phyloP scores from a whole-genome alignment of 345 rosid genomes.

The Camelina sativa region DNA sequence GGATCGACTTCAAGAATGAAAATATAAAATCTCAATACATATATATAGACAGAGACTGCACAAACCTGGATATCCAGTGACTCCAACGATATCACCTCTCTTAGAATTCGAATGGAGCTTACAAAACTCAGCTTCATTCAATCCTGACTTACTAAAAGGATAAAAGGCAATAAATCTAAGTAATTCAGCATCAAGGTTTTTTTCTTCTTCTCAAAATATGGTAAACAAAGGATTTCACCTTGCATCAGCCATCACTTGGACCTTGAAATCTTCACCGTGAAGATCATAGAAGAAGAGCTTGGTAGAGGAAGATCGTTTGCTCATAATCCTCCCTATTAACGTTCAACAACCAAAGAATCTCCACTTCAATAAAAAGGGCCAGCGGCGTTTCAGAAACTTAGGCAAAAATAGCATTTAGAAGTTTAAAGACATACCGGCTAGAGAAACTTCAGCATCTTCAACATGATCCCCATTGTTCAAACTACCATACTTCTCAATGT shows the following conservation, averaged over 20 bases:
- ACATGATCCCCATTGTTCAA: constrained; percentile 74
- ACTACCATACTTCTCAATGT: constrained; percentile 59
- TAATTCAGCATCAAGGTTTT: neutral
- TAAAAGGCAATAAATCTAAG: neutral
- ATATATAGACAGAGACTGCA: neutral
- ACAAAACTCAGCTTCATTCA: constrained; percentile 74
- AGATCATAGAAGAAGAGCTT: constrained; percentile 93
- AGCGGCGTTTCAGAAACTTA: neutral
- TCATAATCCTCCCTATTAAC: constrained; percentile 84
- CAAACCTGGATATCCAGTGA: constrained; percentile 93
- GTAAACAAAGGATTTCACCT: constrained; percentile 53
- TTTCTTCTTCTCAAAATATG: neutral
- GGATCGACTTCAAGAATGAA: neutral
- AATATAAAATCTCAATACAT: neutral
- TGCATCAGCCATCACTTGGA: constrained; percentile 96
- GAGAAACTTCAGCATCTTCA: constrained; percentile 61
- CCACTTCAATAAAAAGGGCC: neutral
- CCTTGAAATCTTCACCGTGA: constrained; percentile 72
- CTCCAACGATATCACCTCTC: constrained; percentile 96
- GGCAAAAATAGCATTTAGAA: neutral
- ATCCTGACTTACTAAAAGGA: constrained; percentile 71
- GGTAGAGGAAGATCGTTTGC: constrained; percentile 82
- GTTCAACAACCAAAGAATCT: constrained; percentile 4
- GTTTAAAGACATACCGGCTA: constrained; percentile 60
- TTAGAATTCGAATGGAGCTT: constrained; percentile 70